Evolutionary conservation across 2,329 filamentous ascomycete species (phyloP), one percentile per base, ranked within the genome.

Genomic region (Plectosphaerella plurivora): DNA sequence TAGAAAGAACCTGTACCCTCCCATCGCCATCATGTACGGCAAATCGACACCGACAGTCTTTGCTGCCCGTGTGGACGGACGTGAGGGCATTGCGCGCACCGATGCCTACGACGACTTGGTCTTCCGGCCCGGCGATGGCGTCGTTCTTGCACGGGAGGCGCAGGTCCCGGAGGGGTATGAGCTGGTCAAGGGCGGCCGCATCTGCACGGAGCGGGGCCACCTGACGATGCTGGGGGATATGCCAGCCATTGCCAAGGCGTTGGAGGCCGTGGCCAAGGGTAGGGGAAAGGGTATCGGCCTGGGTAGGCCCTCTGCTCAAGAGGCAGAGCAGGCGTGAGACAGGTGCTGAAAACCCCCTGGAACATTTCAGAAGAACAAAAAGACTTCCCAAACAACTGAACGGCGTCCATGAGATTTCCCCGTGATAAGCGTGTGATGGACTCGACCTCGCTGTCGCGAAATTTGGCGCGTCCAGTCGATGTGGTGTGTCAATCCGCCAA

Each of bases 91-190:
- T 59, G 81, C 84, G 48, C 83, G 84, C 55, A 74, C 83, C 0
- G 90, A 95, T 67, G 86, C 84, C 1, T 97, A 96, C 65, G 91
- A 96, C 58, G 87, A 95, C 60, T 76, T 97, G 3, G 82, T 90
- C 0, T 97, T 97, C 70, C 87, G 88, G 1, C 87, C 86, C 20
- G 91, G 92, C 2, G 92, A 97, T 65, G 93, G 92, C 0, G 92
- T 97, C 0, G 91, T 93, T 51, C 78, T 97, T 7, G 89, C 92
- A 0, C 83, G 83, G 49, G 89, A 93, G 55, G 88, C 91, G 0
- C 93, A 95, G 89, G 69, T 95, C 44, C 92, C 92, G 0, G 72
- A 81, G 3, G 91, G 91, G 0, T 97, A 96, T 65, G 77, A 81
- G 47, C 75, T 88, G 36, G 89, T 86, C 2, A 82, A 79, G 45